These are phyloP conservation scores for Dicorynia guianensis DNA, from an alignment of 306 rosid genomes.

Conservation along the genomic window DNA sequence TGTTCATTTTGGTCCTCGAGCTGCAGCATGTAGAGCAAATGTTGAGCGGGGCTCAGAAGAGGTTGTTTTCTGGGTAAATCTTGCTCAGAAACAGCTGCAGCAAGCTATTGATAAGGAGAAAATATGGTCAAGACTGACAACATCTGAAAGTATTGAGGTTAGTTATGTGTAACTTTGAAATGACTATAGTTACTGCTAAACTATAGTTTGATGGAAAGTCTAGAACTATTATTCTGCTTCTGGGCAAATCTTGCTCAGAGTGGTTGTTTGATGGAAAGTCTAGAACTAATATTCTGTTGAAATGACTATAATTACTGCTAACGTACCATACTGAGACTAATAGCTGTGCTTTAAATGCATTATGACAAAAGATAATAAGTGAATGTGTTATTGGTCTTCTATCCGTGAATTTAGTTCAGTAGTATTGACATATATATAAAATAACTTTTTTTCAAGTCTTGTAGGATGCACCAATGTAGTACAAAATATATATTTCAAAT, in stretches of 20 bases:
- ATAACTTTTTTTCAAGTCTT: neutral
- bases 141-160: constrained; percentile 98
- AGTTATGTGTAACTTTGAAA: constrained; percentile 42
- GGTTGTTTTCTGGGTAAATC: constrained; percentile 93
- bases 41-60: constrained; percentile 83
- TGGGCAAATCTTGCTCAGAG: too few relatives aligned
- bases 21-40: constrained; percentile 80
- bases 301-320: constrained; percentile 18
- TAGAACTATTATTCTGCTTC: constrained; percentile 11
- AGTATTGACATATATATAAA: constrained; percentile 8
- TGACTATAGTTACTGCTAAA: too few relatives aligned
- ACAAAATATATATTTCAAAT: neutral
- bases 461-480: neutral
- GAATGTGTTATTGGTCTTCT: constrained; percentile 11
- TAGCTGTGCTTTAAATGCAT: constrained; percentile 15
- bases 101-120: constrained; percentile 90
- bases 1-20: constrained; percentile 93
- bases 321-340: constrained; percentile 20
- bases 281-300: constrained; percentile 22
- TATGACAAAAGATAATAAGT: neutral
- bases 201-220: constrained; percentile 35
- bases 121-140: constrained; percentile 95
- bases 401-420: constrained; percentile 17
- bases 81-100: constrained; percentile 82
- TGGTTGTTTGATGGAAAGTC: constrained; percentile 34